Percentiles rank a stretch among this genome's conserved stretches.
These are phyloP conservation scores for Eutrema salsugineum DNA, from an alignment of 441 rosid genomes.

Conservation along the genomic window DNA sequence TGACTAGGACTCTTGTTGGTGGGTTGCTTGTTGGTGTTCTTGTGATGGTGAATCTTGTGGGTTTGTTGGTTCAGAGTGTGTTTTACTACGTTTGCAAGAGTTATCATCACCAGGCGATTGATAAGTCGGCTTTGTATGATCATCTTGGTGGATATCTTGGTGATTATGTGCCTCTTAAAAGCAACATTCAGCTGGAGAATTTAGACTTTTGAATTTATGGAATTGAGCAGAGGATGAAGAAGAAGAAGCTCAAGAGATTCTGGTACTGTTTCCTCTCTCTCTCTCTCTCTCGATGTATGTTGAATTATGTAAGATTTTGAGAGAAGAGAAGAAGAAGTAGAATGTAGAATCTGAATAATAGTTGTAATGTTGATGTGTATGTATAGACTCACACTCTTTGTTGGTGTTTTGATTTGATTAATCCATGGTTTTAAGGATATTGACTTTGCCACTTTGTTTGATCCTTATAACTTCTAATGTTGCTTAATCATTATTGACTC, in stretches of 20 bases:
- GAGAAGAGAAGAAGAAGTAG: not conserved
- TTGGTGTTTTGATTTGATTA: too few relatives aligned
- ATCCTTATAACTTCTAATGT: too few relatives aligned
- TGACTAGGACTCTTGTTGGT: slow-evolving; percentile 69
- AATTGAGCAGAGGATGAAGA: not conserved
- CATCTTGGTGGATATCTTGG: slow-evolving; percentile 99
- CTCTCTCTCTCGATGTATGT: not conserved
- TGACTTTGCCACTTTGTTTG: too few relatives aligned
- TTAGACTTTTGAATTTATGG: slow-evolving; percentile 48
- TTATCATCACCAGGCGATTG: slow-evolving; percentile 83
- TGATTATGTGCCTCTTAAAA: slow-evolving; percentile 90
- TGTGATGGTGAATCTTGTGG: slow-evolving; percentile 88
- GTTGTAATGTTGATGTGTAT: too few relatives aligned
- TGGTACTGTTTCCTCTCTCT: slow-evolving; percentile 6
- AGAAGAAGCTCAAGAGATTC: not conserved
- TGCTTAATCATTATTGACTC: too few relatives aligned
- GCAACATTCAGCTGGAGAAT: slow-evolving; percentile 88
- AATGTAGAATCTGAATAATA: not conserved
- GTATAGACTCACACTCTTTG: too few relatives aligned
- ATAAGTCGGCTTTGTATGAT: slow-evolving; percentile 75
- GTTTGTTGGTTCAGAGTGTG: slow-evolving; percentile 88
- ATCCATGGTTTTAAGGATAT: too few relatives aligned
- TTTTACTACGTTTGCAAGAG: slow-evolving; percentile 95
- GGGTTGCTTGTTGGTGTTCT: slow-evolving; percentile 80
- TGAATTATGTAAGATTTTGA: slow-evolving; percentile 3